phyloP scores from a whole-genome alignment of 352 stramenopile genomes.

The Elongisporangium undulatum region DNA sequence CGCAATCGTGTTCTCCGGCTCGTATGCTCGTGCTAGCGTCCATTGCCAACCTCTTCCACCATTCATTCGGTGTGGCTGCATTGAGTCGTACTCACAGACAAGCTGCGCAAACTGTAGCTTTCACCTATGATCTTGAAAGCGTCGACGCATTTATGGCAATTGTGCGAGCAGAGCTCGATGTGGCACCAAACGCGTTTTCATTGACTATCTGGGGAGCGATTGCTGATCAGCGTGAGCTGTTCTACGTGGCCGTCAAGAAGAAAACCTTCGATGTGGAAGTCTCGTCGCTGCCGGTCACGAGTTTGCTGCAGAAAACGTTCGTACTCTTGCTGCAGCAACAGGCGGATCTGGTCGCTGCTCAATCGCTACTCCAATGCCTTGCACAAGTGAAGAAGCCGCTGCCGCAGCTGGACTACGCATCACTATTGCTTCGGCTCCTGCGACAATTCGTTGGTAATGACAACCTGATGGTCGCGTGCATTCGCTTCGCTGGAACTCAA shows the following conservation, averaged over 20 bases:
- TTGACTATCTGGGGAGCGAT: conserved; percentile 24
- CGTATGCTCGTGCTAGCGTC: conserved; percentile 11
- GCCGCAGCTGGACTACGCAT: conserved; percentile 25
- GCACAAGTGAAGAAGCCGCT: conserved; percentile 14
- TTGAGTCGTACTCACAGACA: conserved; percentile 4
- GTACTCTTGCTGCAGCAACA: conserved; percentile 24
- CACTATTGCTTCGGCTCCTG: conserved; percentile 22
- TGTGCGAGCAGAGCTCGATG: conserved; percentile 10
- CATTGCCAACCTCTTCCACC: conserved; percentile 26
- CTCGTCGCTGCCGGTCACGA: conserved; percentile 18
- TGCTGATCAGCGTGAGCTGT: conserved; percentile 17
- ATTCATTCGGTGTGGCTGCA: conserved; percentile 14
- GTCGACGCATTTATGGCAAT: conserved; percentile 15
- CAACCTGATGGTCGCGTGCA: conserved; percentile 16
- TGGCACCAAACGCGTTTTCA: conserved; percentile 2
- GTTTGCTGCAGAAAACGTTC: conserved; percentile 25
- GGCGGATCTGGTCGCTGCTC: conserved; percentile 1
- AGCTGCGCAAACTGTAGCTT: background rate
- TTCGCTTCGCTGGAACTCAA: conserved; percentile 32
- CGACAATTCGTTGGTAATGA: conserved; percentile 17
- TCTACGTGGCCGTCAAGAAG: conserved; percentile 45
- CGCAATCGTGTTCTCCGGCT: background rate
- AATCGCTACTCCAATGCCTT: conserved; percentile 23
- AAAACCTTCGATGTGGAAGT: conserved; percentile 43
- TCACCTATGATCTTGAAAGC: conserved; percentile 17